Conservation (phyloP, 1,139 yeast genomes). For the Hyphopichia pseudoburtonii region DNA sequence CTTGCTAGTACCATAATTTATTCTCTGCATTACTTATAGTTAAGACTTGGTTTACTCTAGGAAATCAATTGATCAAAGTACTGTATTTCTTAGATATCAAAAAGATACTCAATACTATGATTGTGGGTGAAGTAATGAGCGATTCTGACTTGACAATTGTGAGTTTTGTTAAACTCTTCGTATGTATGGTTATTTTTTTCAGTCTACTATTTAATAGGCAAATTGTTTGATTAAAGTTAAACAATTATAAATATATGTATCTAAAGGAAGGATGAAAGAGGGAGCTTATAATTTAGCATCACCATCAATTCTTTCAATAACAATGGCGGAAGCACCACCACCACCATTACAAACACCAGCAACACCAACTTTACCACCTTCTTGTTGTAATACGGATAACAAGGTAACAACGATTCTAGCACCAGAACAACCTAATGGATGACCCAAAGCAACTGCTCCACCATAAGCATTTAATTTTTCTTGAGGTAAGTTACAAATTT, state of each 20-base stretch:
- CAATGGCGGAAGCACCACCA: constrained; percentile 81
- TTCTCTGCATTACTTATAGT: no score
- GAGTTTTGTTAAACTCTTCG: no score
- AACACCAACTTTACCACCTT: constrained; percentile 84
- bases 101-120: no score
- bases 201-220: background rate
- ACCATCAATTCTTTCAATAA: constrained; percentile 28
- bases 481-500: constrained; percentile 62
- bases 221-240: background rate
- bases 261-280: background rate
- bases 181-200: no score
- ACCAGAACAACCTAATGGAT: constrained; percentile 97
- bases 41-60: no score
- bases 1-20: no score
- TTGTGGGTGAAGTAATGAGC: no score
- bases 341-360: constrained; percentile 99
- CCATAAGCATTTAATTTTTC: constrained; percentile 90
- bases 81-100: no score
- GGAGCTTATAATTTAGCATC: constrained; percentile 25
- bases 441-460: constrained; percentile 98
- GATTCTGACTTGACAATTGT: no score
- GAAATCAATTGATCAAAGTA: no score
- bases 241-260: background rate
- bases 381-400: constrained; percentile 72
- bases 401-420: constrained; percentile 91